Conservation (phyloP, 1,139 yeast genomes). For the Candida mesenterica region DNA sequence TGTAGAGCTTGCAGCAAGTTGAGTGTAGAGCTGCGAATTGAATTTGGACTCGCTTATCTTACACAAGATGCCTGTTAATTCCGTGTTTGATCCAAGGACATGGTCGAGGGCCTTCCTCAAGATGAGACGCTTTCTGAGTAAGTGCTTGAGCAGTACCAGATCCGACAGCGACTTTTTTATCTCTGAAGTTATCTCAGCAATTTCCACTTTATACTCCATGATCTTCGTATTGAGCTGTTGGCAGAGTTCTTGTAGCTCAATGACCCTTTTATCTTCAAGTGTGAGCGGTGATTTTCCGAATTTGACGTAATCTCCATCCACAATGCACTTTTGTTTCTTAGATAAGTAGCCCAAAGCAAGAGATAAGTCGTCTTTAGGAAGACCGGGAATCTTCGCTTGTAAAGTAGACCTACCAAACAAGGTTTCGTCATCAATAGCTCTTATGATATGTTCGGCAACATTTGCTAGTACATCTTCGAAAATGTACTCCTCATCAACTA, state of each 20-base stretch:
- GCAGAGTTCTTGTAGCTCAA: constrained; percentile 23
- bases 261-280: constrained; percentile 32
- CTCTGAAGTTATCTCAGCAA: constrained; percentile 21
- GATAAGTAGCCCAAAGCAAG: constrained; percentile 26
- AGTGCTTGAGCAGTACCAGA: background rate
- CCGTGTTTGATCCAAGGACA: constrained; percentile 31
- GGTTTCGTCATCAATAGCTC: constrained; percentile 15
- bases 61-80: constrained; percentile 35
- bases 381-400: constrained; percentile 13
- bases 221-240: constrained; percentile 20
- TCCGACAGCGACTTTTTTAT: constrained; percentile 8
- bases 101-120: constrained; percentile 24
- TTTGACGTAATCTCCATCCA: constrained; percentile 22
- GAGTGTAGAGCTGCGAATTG: constrained; percentile 38
- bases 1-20: constrained; percentile 34
- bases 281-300: constrained; percentile 19
- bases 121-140: constrained; percentile 10
- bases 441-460: background rate
- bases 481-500: background rate
- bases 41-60: constrained; percentile 50
- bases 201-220: constrained; percentile 20
- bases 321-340: constrained; percentile 22
- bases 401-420: constrained; percentile 22
- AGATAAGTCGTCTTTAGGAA: constrained; percentile 24
- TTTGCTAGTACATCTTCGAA: background rate